A percentile compares a stretch with the other conserved stretches of the same genome.
phyloP scores from a whole-genome alignment of 2,329 filamentous ascomycete genomes.

The Purpureocillium lavendulum region DNA sequence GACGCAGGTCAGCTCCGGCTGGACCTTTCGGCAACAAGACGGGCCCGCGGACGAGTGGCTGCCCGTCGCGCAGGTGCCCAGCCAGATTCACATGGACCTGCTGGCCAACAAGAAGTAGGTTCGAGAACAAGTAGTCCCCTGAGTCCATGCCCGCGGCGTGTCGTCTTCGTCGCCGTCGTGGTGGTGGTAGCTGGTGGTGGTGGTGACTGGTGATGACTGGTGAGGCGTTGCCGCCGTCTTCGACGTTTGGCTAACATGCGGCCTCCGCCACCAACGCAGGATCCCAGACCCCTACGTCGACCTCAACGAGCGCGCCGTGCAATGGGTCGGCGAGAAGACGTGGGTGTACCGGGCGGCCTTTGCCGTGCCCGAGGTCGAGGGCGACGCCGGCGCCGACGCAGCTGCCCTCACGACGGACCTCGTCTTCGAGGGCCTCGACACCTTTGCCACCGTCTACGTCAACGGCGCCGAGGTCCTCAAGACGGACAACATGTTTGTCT shows the following conservation, averaged over 20 bases:
- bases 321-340: conserved; percentile 53
- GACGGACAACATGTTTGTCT: conserved; percentile 57
- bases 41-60: conserved; percentile 21
- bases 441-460: conserved; percentile 49
- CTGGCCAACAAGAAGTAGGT: conserved; percentile 3
- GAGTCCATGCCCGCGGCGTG: too few relatives aligned
- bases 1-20: conserved; percentile 10
- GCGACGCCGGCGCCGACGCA: background rate
- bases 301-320: conserved; percentile 50
- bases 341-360: conserved; percentile 45
- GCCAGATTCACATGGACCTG: conserved; percentile 28
- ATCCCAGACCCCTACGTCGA: conserved; percentile 51
- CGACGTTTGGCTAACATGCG: background rate
- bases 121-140: too few relatives aligned
- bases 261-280: too few relatives aligned
- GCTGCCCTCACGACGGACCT: conserved; percentile 17
- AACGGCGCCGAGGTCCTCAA: conserved; percentile 44
- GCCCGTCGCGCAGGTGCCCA: conserved; percentile 24
- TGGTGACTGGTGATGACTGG: too few relatives aligned
- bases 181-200: too few relatives aligned
- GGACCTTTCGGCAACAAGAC: conserved; percentile 16
- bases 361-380: conserved; percentile 7
- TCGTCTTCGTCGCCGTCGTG: too few relatives aligned
- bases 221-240: background rate
- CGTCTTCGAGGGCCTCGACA: conserved; percentile 57